A percentile compares a stretch with the other conserved stretches of the same genome.
Evolutionary conservation across 2,329 filamentous ascomycete species (phyloP).

Genomic region (Thelonectria rubi): DNA sequence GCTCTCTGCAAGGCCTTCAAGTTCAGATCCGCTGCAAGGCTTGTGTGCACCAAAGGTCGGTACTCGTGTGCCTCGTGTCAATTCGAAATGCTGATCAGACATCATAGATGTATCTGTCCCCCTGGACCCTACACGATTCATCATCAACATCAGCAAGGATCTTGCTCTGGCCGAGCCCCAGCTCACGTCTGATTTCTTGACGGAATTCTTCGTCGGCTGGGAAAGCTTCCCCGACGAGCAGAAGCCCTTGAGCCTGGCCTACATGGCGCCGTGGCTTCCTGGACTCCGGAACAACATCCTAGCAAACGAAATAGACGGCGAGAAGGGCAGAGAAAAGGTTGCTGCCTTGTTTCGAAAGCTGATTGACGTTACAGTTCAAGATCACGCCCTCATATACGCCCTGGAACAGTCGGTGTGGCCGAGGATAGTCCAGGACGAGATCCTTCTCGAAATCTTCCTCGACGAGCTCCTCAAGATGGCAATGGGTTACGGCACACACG

Average conservation of each 20-base stretch:
- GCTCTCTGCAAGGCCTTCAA: slow-evolving; percentile 74
- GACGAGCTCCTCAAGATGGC: slow-evolving; percentile 74
- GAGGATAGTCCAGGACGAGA: slow-evolving; percentile 69
- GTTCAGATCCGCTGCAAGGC: slow-evolving; percentile 68
- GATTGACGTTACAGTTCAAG: slow-evolving; percentile 70
- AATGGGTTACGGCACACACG: slow-evolving; percentile 63
- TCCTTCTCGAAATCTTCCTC: slow-evolving; percentile 71
- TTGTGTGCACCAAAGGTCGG: slow-evolving; percentile 69
- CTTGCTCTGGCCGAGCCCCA: slow-evolving; percentile 71
- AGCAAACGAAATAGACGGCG: slow-evolving; percentile 67
- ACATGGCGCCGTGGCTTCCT: slow-evolving; percentile 75
- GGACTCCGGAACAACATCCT: slow-evolving; percentile 69
- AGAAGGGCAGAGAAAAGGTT: slow-evolving; percentile 73
- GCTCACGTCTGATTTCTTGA: slow-evolving; percentile 73
- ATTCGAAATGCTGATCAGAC: slow-evolving; percentile 6
- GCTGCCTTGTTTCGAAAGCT: slow-evolving; percentile 71
- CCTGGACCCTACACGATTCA: slow-evolving; percentile 69
- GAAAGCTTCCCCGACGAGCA: slow-evolving; percentile 74
- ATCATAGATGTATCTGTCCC: slow-evolving; percentile 68
- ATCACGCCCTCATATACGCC: slow-evolving; percentile 66
- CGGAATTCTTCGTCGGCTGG: slow-evolving; percentile 79
- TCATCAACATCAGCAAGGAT: slow-evolving; percentile 71
- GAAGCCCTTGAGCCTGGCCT: slow-evolving; percentile 71
- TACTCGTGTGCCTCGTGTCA: neutral
- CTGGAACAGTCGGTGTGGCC: slow-evolving; percentile 75